These are phyloP conservation scores for Dactylellina drechsleri DNA, from an alignment of 2,329 filamentous ascomycete genomes.

Conservation along the genomic window DNA sequence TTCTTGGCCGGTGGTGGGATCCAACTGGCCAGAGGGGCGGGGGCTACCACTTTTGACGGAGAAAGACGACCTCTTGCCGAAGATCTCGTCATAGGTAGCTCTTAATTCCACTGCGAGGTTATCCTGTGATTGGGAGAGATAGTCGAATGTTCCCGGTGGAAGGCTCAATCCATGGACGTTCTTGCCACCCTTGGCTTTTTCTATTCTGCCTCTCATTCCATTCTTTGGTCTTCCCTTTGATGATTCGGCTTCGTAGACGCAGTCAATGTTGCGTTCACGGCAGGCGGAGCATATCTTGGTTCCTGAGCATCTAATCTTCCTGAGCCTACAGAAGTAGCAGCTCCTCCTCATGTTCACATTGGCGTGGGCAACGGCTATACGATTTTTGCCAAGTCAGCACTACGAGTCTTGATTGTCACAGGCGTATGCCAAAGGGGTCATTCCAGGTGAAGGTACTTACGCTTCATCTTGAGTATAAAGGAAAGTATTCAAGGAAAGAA, in stretches of 20 bases:
- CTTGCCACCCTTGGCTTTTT: constrained; percentile 44
- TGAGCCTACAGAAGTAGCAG: constrained; percentile 55
- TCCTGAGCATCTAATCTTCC: constrained; percentile 56
- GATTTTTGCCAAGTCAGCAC: neutral
- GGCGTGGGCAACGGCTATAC: constrained; percentile 40
- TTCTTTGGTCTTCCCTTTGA: constrained; percentile 56
- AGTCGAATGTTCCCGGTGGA: constrained; percentile 36
- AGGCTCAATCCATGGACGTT: constrained; percentile 35
- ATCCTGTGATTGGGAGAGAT: constrained; percentile 36
- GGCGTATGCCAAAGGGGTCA: neutral
- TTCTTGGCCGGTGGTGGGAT: constrained; percentile 30
- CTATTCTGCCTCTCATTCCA: constrained; percentile 41
- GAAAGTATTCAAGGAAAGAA: constrained; percentile 48
- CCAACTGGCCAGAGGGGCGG: constrained; percentile 38
- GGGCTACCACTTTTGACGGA: constrained; percentile 45
- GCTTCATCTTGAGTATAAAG: constrained; percentile 53
- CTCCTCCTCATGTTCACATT: constrained; percentile 55
- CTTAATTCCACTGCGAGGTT: constrained; percentile 47
- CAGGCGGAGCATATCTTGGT: constrained; percentile 54
- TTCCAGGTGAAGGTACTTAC: constrained; percentile 35
- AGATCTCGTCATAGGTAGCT: constrained; percentile 50
- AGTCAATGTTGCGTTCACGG: constrained; percentile 55
- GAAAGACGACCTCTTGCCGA: constrained; percentile 47
- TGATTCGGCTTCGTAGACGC: constrained; percentile 55
- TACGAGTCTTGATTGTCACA: neutral